These are phyloP conservation scores for Gossypium anomalum DNA, from an alignment of 345 rosid species.

Conservation along the genomic window DNA sequence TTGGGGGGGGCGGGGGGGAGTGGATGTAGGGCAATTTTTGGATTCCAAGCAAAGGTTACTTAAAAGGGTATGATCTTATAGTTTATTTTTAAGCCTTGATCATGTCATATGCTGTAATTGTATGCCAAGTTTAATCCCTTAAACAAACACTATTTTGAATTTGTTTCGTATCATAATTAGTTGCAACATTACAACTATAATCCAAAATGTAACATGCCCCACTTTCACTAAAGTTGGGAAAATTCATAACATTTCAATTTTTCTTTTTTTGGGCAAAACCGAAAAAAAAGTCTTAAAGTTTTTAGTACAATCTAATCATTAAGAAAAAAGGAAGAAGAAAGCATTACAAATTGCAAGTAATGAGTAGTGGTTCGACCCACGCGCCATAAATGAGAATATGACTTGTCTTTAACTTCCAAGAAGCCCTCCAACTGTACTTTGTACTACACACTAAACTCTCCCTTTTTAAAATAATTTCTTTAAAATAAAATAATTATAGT, in stretches of 20 bases:
- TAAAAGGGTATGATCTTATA: neutral
- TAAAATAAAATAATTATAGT: too few relatives aligned
- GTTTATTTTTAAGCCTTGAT: neutral
- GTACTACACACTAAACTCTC: neutral
- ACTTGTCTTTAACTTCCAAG: neutral
- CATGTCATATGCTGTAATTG: neutral
- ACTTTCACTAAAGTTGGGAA: neutral
- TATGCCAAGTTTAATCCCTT: neutral
- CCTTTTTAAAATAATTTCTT: neutral
- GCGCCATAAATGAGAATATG: conserved; percentile 15
- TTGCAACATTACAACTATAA: neutral
- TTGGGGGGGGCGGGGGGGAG: neutral
- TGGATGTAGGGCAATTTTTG: neutral
- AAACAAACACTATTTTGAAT: neutral
- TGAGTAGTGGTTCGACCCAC: neutral
- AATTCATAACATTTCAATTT: neutral
- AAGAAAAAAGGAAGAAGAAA: neutral
- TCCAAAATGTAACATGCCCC: neutral
- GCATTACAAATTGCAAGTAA: neutral
- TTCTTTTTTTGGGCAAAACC: neutral
- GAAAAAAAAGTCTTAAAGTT: neutral
- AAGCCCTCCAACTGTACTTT: neutral
- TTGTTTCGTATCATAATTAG: neutral
- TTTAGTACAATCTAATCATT: neutral
- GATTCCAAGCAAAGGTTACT: conserved; percentile 15